Evolutionary conservation across 306 rosid species (phyloP).

Genomic region (Mimosa bimucronata): DNA sequence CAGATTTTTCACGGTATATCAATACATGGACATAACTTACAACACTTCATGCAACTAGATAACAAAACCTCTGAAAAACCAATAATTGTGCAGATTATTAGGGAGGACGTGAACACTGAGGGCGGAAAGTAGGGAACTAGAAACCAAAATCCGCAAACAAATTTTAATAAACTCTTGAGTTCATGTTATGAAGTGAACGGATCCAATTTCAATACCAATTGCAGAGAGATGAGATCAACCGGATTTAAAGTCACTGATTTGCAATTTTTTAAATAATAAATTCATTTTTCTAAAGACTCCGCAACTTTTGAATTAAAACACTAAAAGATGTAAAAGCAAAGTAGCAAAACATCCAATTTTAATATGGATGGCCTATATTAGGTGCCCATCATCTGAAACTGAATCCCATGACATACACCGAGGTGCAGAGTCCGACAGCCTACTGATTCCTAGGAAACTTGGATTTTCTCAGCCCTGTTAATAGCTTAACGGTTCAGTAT

Average conservation of each 20-base stretch:
- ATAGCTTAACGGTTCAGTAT: conserved; percentile 1
- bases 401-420: background rate
- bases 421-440: background rate
- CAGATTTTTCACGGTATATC: background rate
- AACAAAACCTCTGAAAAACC: background rate
- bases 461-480: background rate
- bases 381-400: background rate
- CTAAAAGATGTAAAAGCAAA: background rate
- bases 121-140: background rate
- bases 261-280: background rate
- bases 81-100: background rate
- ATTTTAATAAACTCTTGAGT: background rate
- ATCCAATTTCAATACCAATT: background rate
- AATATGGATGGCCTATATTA: background rate
- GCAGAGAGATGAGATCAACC: background rate
- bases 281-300: background rate
- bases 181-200: background rate
- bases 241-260: no score
- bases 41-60: conserved; percentile 5
- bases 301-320: background rate
- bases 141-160: conserved; percentile 2
- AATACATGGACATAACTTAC: background rate
- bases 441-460: conserved; percentile 10
- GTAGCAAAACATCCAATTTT: background rate
- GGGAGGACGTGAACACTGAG: background rate